Conservation (phyloP, 805 yeast genomes). For the Nakazawaea pomicola region DNA sequence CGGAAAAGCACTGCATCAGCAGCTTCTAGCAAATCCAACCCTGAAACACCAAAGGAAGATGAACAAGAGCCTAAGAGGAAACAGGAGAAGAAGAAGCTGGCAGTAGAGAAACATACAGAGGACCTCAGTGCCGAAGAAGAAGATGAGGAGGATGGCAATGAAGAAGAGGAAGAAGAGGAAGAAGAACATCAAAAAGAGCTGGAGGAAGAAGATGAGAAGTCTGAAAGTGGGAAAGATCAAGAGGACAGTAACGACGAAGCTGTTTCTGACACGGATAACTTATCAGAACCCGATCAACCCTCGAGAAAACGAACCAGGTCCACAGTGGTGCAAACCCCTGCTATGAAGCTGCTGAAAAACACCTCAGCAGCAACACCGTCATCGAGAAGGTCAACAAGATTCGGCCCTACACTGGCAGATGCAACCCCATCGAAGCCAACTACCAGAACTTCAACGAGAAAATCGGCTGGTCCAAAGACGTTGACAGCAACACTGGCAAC, state of each 20-base stretch:
- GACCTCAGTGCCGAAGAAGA: conserved; percentile 14
- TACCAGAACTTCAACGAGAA: conserved; percentile 7
- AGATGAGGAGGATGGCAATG: conserved; percentile 7
- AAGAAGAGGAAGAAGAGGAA: conserved; percentile 6
- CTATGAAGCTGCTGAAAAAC: neutral
- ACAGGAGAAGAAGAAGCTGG: conserved; percentile 10
- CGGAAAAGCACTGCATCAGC: no score
- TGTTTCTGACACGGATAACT: neutral
- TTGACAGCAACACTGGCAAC: conserved; percentile 3
- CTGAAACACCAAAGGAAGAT: no score
- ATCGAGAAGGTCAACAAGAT: conserved; percentile 8
- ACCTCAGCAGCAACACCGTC: conserved; percentile 4
- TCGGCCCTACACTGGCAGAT: neutral
- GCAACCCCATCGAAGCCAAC: conserved; percentile 12
- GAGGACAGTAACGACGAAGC: neutral
- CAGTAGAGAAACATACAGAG: neutral
- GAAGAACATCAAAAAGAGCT: conserved; percentile 5
- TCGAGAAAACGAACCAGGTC: conserved; percentile 8
- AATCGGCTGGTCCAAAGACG: neutral
- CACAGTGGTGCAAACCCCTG: conserved; percentile 8
- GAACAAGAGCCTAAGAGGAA: conserved; percentile 10
- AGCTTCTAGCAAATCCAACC: no score
- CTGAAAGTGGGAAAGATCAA: conserved; percentile 4
- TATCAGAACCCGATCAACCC: neutral
- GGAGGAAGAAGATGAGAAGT: conserved; percentile 1